phyloP scores from a whole-genome alignment of 495 filamentous ascomycete genomes.

The Penicillium coprophilum region DNA sequence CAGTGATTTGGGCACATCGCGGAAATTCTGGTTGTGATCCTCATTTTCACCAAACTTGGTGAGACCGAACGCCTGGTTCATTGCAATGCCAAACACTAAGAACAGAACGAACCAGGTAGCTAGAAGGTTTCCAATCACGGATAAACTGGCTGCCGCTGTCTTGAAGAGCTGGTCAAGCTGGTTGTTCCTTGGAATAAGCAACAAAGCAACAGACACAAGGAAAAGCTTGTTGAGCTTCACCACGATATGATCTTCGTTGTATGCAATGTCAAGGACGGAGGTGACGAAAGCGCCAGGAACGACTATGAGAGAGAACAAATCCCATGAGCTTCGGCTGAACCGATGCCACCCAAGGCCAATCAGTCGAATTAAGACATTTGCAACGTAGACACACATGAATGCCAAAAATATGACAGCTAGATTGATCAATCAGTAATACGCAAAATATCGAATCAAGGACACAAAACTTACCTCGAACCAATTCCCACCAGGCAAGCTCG shows the following conservation, averaged over 20 bases:
- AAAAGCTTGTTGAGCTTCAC: slow-evolving; percentile 88
- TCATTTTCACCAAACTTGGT: slow-evolving; percentile 79
- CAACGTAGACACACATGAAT: slow-evolving; percentile 83
- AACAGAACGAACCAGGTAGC: slow-evolving; percentile 98
- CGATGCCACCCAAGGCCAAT: slow-evolving; percentile 89
- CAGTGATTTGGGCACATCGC: slow-evolving; percentile 87
- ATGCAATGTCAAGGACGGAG: slow-evolving; percentile 65
- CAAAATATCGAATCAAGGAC: not conserved
- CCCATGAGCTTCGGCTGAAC: slow-evolving; percentile 93
- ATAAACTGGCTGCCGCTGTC: slow-evolving; percentile 93
- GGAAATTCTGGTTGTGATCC: slow-evolving; percentile 84
- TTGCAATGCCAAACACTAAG: slow-evolving; percentile 90
- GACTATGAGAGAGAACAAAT: slow-evolving; percentile 80
- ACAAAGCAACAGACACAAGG: slow-evolving; percentile 82
- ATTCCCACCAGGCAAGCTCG: slow-evolving; percentile 64
- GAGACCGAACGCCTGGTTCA: slow-evolving; percentile 95
- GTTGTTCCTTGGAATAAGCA: slow-evolving; percentile 95
- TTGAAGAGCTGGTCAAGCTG: slow-evolving; percentile 99
- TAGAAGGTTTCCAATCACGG: slow-evolving; percentile 85
- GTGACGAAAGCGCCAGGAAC: slow-evolving; percentile 82
- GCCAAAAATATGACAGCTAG: slow-evolving; percentile 71
- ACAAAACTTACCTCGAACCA: slow-evolving; percentile 50
- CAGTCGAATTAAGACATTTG: slow-evolving; percentile 81
- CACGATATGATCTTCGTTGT: slow-evolving; percentile 54
- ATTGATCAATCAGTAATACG: slow-evolving; percentile 10